Conservation (phyloP, 352 stramenopile genomes). For the Phytophthora ohioensis region DNA sequence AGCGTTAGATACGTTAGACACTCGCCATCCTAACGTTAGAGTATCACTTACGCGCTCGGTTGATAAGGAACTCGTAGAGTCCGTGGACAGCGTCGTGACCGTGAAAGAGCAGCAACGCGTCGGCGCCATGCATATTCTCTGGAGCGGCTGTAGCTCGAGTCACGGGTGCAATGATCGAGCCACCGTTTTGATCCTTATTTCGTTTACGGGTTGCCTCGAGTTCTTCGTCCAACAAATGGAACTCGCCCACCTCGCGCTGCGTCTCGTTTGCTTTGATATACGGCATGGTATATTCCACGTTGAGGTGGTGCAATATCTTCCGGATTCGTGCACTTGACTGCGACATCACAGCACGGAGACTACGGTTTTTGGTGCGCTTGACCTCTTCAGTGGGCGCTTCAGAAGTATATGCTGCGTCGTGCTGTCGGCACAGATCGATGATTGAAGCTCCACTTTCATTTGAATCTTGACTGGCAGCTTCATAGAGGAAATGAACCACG, state of each 20-base stretch:
- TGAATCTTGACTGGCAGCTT: slow-evolving; percentile 10
- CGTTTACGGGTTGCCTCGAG: slow-evolving; percentile 31
- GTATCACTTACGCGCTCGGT: slow-evolving; percentile 69
- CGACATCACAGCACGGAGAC: slow-evolving; percentile 67
- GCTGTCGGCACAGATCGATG: slow-evolving; percentile 48
- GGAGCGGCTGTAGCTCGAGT: slow-evolving; percentile 15
- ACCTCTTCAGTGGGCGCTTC: slow-evolving; percentile 7
- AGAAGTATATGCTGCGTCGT: slow-evolving; percentile 12
- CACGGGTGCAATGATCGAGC: slow-evolving; percentile 20
- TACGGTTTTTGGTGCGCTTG: slow-evolving; percentile 13
- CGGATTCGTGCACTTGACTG: slow-evolving; percentile 71
- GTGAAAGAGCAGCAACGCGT: slow-evolving; percentile 73
- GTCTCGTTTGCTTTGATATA: slow-evolving; percentile 57
- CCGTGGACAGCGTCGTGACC: slow-evolving; percentile 73
- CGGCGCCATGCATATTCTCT: slow-evolving; percentile 59
- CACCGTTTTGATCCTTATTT: slow-evolving; percentile 26
- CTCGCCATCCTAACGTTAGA: neutral
- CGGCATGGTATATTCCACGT: slow-evolving; percentile 63
- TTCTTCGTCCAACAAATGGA: slow-evolving; percentile 61
- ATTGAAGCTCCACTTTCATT: slow-evolving; percentile 33
- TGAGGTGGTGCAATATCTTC: slow-evolving; percentile 71
- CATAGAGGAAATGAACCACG: slow-evolving; percentile 63
- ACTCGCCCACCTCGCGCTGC: slow-evolving; percentile 53
- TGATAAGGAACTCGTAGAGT: slow-evolving; percentile 83
- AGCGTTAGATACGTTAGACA: slow-evolving; percentile 12